These are phyloP conservation scores for Ogataea hybrid DNA, from an alignment of 1,139 yeast species.

Conservation along the genomic window DNA sequence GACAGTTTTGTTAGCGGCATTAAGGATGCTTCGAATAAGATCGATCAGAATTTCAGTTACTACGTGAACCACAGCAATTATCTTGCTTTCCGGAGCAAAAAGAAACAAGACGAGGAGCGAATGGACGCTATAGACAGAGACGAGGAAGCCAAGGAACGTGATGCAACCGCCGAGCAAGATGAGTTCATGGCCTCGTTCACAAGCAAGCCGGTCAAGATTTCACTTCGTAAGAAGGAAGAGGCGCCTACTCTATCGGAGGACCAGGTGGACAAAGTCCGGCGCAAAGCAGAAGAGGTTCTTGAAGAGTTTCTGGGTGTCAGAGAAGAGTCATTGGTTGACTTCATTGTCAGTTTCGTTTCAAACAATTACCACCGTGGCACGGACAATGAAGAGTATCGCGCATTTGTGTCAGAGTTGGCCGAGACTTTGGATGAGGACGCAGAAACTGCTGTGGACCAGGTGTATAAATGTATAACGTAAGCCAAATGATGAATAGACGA, in stretches of 20 bases:
- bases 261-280: conserved; percentile 9
- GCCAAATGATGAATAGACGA: background rate
- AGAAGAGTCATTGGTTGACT: conserved; percentile 49
- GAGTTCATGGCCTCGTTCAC: conserved; percentile 26
- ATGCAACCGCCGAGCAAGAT: conserved; percentile 20
- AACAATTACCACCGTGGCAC: conserved; percentile 28
- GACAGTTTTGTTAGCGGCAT: conserved; percentile 28
- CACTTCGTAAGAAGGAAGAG: conserved; percentile 16
- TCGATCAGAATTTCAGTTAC: conserved; percentile 34
- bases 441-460: conserved; percentile 38
- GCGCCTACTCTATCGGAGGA: background rate
- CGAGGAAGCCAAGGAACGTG: conserved; percentile 28
- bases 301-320: conserved; percentile 52
- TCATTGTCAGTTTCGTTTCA: conserved; percentile 39
- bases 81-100: conserved; percentile 36
- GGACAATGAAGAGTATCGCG: conserved; percentile 34
- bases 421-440: conserved; percentile 62
- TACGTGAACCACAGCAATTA: conserved; percentile 41
- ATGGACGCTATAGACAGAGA: conserved; percentile 35
- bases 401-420: conserved; percentile 42
- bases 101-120: conserved; percentile 37
- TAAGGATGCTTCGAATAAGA: conserved; percentile 26
- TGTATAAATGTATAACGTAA: conserved; percentile 11
- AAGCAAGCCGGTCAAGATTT: conserved; percentile 22
- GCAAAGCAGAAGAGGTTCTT: conserved; percentile 40